Evolutionary conservation across 345 rosid genomes (phyloP), one percentile per base, ranked within the genome.

Genomic region (Eucalyptus regnans): DNA sequence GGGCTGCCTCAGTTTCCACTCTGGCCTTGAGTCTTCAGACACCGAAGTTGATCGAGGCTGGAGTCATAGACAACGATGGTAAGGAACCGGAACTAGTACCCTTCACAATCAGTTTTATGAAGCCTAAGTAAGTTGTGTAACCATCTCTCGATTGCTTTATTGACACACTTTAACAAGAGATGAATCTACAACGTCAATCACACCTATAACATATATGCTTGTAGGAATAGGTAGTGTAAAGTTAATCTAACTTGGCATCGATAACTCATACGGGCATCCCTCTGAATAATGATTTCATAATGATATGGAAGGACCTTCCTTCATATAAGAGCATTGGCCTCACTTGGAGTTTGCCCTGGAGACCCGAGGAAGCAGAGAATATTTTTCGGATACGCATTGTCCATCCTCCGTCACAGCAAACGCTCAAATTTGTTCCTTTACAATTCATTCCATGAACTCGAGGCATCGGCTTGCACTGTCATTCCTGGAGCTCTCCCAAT

Each of bases 51-150:
- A 89, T 91, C 41, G 86, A 86, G 84, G 64, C 88, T 64, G 89
- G 92, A 89, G 88, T 92, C 46, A 86, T 92, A 37, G 86, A 88
- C 76, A 49, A 23, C 37, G 88, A 89, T 50, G 91, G 90, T 90
- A 86, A 88, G 64, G 44, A 6, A 31, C 41, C 56, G 54, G 14
- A 50, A 48, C 23, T n/a, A 33, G 44, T 50, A 66, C 31, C 86
- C 18, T 48, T 44, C 33, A 58, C 33, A 12, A 71, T 31, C 80
- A 31, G 80, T 68, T 37, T 68, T 9, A 31, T 31, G 4, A 68
- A 68, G 80, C 41, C 43, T 33, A 68, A 68, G 7, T 12, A 62
- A 31, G 4, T 68, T 33, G 80, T 68, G 43, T 68, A 68, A 31
- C 23, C 23, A 68, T 68, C 43, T 33, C 80, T 33, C 80, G 4